Conservation (phyloP, 768 basidiomycete species). For the Calocera cornea region DNA sequence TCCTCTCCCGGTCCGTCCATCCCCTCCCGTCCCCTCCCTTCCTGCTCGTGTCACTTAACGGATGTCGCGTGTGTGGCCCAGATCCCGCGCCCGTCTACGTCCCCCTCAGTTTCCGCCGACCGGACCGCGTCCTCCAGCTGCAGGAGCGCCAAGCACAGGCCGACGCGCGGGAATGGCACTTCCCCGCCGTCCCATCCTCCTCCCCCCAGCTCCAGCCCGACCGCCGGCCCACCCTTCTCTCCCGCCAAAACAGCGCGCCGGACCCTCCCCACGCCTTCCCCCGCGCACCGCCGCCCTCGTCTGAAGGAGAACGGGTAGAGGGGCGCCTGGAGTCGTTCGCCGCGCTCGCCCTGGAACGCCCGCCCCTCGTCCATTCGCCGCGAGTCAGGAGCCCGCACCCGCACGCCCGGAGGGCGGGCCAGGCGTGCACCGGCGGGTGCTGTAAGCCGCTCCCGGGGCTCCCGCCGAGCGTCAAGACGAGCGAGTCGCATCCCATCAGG, state of each 20-base stretch:
- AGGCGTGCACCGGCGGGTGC: background rate
- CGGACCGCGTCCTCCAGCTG: background rate
- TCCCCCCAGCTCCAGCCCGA: background rate
- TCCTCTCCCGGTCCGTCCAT: background rate
- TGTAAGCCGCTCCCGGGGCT: background rate
- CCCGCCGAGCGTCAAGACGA: background rate
- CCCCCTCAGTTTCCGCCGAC: background rate
- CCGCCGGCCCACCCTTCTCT: background rate
- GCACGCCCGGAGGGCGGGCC: background rate
- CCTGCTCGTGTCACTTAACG: background rate
- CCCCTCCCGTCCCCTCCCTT: background rate
- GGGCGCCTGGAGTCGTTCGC: background rate
- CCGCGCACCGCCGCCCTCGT: no score
- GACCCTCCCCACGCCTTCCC: background rate
- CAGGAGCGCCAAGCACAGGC: background rate
- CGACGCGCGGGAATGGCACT: background rate
- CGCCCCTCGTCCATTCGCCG: background rate
- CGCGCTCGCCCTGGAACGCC: background rate
- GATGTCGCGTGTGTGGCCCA: background rate
- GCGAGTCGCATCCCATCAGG: background rate
- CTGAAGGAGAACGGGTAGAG: background rate
- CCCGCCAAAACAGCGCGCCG: background rate
- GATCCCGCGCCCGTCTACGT: background rate
- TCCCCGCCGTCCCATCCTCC: background rate
- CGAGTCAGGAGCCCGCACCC: background rate